phyloP scores from a whole-genome alignment of 176 grass and related monocot species.

The Cenchrus purpureus region DNA sequence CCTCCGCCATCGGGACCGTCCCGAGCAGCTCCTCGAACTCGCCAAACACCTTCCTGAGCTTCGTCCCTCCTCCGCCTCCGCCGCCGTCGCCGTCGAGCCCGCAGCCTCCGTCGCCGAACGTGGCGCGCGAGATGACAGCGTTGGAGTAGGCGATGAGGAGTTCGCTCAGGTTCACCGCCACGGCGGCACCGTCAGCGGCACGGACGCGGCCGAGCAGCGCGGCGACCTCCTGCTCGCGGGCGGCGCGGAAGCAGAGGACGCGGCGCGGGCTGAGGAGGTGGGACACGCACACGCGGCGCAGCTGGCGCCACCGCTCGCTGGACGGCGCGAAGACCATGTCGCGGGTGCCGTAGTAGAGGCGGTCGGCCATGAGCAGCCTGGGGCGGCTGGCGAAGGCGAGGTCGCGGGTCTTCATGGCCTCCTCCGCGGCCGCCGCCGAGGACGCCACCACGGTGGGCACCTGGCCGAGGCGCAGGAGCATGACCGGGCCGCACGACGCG shows the following conservation, averaged over 20 bases:
- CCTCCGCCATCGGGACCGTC: background rate
- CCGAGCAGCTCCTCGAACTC: slow-evolving; percentile 54
- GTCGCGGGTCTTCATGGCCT: slow-evolving; percentile 55
- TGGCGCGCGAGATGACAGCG: slow-evolving; percentile 23
- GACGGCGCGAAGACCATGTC: slow-evolving; percentile 52
- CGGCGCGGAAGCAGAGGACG: slow-evolving; percentile 41
- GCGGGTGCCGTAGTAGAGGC: slow-evolving; percentile 37
- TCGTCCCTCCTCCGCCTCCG: background rate
- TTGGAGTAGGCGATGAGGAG: background rate
- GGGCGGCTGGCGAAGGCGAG: slow-evolving; percentile 43
- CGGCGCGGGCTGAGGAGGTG: slow-evolving; percentile 49
- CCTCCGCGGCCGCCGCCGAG: slow-evolving; percentile 52
- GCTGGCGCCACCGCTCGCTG: slow-evolving; percentile 55
- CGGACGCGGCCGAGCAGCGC: slow-evolving; percentile 41
- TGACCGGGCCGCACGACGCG: slow-evolving; percentile 46
- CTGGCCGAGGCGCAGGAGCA: slow-evolving; percentile 57
- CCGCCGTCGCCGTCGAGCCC: slow-evolving; percentile 7
- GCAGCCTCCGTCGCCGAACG: slow-evolving; percentile 29
- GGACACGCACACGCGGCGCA: slow-evolving; percentile 52
- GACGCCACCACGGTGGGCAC: slow-evolving; percentile 57
- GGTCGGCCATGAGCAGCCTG: slow-evolving; percentile 17
- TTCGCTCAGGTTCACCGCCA: background rate
- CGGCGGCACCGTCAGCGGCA: background rate
- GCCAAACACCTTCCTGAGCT: slow-evolving; percentile 42
- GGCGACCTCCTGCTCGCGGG: slow-evolving; percentile 43